These are phyloP conservation scores for Xerocomus brunneocitrinus DNA, from an alignment of 768 basidiomycete species.

Conservation along the genomic window DNA sequence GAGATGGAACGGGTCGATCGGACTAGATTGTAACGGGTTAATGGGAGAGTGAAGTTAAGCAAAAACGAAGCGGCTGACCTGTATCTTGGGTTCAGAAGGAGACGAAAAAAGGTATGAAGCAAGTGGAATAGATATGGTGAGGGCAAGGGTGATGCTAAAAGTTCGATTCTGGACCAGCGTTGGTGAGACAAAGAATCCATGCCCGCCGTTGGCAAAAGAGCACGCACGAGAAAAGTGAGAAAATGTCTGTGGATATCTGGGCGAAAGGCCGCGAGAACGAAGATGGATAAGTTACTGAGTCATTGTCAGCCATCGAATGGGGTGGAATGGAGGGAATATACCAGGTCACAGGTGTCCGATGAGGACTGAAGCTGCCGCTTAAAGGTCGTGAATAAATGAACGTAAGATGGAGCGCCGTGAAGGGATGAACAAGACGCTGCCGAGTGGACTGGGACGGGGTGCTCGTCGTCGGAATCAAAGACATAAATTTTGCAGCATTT, in stretches of 20 bases:
- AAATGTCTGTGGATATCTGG: constrained; percentile 1
- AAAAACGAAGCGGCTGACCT: constrained; percentile 2
- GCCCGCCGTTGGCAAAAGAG: constrained; percentile 1
- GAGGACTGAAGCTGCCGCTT: not conserved
- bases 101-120: constrained; percentile 17
- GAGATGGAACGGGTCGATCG: not conserved
- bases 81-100: constrained; percentile 10
- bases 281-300: constrained; percentile 18
- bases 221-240: constrained; percentile 5
- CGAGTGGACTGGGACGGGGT: not conserved
- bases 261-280: constrained; percentile 4
- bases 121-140: constrained; percentile 1
- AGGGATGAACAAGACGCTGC: not conserved
- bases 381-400: constrained; percentile 17
- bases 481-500: constrained; percentile 20
- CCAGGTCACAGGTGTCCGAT: not conserved
- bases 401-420: constrained; percentile 4
- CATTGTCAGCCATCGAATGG: constrained; percentile 7
- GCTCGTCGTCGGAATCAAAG: constrained; percentile 16
- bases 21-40: not conserved
- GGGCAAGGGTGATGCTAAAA: constrained; percentile 6
- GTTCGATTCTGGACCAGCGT: constrained; percentile 13
- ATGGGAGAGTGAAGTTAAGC: not conserved
- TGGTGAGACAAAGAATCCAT: constrained; percentile 7
- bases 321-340: not conserved